Base-by-base conservation (phyloP, 179 eudicot species). In the Nepenthes alata region DNA sequence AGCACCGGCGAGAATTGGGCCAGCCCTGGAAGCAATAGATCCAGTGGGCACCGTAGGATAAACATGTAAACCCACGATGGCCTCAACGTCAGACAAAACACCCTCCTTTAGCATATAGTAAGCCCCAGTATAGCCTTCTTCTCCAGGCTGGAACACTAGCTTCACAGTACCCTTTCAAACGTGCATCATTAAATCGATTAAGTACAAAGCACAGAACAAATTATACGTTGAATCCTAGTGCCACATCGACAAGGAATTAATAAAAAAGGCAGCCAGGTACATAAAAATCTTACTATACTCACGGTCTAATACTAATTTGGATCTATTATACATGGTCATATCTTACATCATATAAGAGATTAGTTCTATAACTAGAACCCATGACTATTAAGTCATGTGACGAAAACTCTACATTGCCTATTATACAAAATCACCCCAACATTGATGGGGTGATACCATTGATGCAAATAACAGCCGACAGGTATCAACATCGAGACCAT, bases 141-240 rank as follows among this genome's bases (percentile, higher is more conserved):
- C 86, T 39, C 86, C 86, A 2, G 86, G 86, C 74, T 82, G 86
- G 63, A 82, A 82, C 37, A 82, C 81, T 67, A 82, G 63, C 72
- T 79, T 79, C 64, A 82, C 81, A 12, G 83, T 82, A 34, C 86
- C 86, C 83, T 81, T 58, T 45, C 58, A 58, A 55, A 37, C 6
- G 8, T 3, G 8, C 55, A 61, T 44, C 41, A 60, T 11, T 14
- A 35, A 14, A 7, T 54, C 4, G 5, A 6, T 1, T 5, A 7
- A 15, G 53, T 11, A 50, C 12, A 11, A 5, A 11, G 53, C 53
- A 50, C 11, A 3, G 2, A 11, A 11, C 4, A 13, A 11, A 50
- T 50, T 50, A 0, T 50, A 50, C 53, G 0, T 6, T 50, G 53
- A 50, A 10, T 50, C 12, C 53, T 50, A 50, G 53, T 11, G 11